phyloP scores from a whole-genome alignment of 148 eudicot species.

The Rheum nobile region DNA sequence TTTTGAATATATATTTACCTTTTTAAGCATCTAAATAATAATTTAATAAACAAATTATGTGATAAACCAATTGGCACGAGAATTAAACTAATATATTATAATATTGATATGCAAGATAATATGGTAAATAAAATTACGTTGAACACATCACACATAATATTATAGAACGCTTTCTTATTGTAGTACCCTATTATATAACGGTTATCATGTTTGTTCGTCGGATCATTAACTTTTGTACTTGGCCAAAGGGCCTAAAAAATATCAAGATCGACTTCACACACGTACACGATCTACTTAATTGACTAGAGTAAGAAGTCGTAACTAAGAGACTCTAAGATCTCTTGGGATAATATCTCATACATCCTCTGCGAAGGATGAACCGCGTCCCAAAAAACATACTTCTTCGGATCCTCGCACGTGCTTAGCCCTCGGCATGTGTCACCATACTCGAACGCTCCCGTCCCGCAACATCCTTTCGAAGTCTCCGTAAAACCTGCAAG shows the following conservation, averaged over 20 bases:
- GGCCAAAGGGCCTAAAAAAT: neutral
- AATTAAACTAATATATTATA: too few species aligned
- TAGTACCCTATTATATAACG: neutral
- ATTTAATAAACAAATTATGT: too few species aligned
- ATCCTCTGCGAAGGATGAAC: slow-evolving; percentile 37
- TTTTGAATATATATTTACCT: too few species aligned
- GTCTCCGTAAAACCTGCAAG: slow-evolving; percentile 32
- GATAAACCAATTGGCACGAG: too few species aligned
- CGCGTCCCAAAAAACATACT: slow-evolving; percentile 46
- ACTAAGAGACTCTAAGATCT: slow-evolving; percentile 18
- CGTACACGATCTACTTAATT: neutral
- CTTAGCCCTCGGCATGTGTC: slow-evolving; percentile 26
- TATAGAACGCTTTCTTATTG: neutral
- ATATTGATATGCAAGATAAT: neutral
- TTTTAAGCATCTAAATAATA: too few species aligned
- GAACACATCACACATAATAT: neutral
- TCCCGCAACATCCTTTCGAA: slow-evolving; percentile 42
- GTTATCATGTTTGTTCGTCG: neutral
- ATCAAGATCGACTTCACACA: neutral
- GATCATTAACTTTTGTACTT: neutral
- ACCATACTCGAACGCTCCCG: slow-evolving; percentile 29
- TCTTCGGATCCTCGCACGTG: slow-evolving; percentile 30
- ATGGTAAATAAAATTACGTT: neutral
- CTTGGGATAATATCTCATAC: slow-evolving; percentile 30
- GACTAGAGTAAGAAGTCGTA: slow-evolving; percentile 6